Percentiles rank a stretch among this genome's conserved stretches.
Conservation (phyloP, 768 basidiomycete species). For the Boletus coccyginus region DNA sequence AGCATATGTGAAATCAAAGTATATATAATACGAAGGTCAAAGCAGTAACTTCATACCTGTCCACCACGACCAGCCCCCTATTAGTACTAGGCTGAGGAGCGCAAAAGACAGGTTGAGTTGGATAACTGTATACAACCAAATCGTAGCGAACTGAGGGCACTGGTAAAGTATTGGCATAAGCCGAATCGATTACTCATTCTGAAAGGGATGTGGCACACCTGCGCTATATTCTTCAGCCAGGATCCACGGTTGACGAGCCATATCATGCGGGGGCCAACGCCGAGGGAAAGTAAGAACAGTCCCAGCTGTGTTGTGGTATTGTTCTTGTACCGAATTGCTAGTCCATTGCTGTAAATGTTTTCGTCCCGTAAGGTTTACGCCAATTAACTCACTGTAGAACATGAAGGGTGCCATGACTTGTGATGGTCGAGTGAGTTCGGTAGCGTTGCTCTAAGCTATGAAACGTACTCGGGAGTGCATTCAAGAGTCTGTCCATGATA, state of each 20-base stretch:
- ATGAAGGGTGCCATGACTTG: slow-evolving; percentile 73
- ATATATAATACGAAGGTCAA: slow-evolving; percentile 11
- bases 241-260: slow-evolving; percentile 68
- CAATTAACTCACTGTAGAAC: slow-evolving; percentile 26
- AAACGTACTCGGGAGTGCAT: slow-evolving; percentile 70
- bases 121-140: slow-evolving; percentile 75
- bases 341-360: slow-evolving; percentile 2
- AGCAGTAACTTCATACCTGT: slow-evolving; percentile 49
- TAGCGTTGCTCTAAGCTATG: not conserved
- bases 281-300: slow-evolving; percentile 57
- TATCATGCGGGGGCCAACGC: slow-evolving; percentile 63
- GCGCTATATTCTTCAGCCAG: slow-evolving; percentile 70
- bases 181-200: not conserved
- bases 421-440: not conserved
- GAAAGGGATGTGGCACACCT: slow-evolving; percentile 42
- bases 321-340: slow-evolving; percentile 63
- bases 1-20: not conserved
- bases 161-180: slow-evolving; percentile 26
- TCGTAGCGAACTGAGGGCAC: slow-evolving; percentile 74
- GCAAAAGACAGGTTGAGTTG: slow-evolving; percentile 68
- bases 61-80: slow-evolving; percentile 63
- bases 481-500: slow-evolving; percentile 55
- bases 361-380: not conserved
- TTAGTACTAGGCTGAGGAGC: slow-evolving; percentile 48
- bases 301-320: slow-evolving; percentile 49